A percentile compares a stretch with the other conserved stretches of the same genome.
These are phyloP conservation scores for Didymellaceae sp. DNA, from an alignment of 2,329 filamentous ascomycete species.

Conservation along the genomic window DNA sequence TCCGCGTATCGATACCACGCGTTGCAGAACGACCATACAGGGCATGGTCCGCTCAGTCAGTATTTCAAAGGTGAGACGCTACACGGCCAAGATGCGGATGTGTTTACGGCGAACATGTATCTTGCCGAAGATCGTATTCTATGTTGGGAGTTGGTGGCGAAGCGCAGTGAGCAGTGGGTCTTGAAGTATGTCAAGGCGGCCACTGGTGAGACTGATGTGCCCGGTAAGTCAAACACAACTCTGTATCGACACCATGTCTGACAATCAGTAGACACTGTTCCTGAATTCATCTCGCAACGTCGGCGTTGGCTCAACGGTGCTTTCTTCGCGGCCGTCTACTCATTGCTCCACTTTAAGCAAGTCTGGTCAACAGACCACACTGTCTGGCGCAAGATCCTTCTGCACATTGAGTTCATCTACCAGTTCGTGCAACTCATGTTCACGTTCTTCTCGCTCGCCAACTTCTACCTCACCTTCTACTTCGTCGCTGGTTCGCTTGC, in stretches of 20 bases:
- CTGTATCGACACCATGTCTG: constrained; percentile 2
- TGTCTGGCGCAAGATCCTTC: constrained; percentile 82
- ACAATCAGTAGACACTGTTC: constrained; percentile 72
- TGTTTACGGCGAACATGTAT: constrained; percentile 98
- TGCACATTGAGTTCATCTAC: constrained; percentile 95
- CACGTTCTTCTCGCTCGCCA: constrained; percentile 97
- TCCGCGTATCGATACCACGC: constrained; percentile 96
- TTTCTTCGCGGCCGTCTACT: constrained; percentile 98
- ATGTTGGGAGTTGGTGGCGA: constrained; percentile 95
- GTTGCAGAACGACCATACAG: constrained; percentile 93
- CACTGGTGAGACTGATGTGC: constrained; percentile 96
- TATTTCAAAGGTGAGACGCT: constrained; percentile 99
- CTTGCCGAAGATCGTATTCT: constrained; percentile 88
- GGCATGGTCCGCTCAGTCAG: constrained; percentile 92
- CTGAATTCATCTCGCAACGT: constrained; percentile 96
- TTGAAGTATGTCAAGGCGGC: constrained; percentile 97
- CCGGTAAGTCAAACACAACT: constrained; percentile 66
- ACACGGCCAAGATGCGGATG: constrained; percentile 93
- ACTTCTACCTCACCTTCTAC: constrained; percentile 99
- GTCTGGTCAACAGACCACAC: constrained; percentile 94
- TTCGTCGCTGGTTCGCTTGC: constrained; percentile 92
- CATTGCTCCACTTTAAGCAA: constrained; percentile 91
- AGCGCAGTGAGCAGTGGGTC: constrained; percentile 93
- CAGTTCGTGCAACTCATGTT: constrained; percentile 92
- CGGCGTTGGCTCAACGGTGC: constrained; percentile 97